Base-by-base conservation (phyloP, 495 filamentous ascomycete species). In the Lasiosphaeris hirsuta region DNA sequence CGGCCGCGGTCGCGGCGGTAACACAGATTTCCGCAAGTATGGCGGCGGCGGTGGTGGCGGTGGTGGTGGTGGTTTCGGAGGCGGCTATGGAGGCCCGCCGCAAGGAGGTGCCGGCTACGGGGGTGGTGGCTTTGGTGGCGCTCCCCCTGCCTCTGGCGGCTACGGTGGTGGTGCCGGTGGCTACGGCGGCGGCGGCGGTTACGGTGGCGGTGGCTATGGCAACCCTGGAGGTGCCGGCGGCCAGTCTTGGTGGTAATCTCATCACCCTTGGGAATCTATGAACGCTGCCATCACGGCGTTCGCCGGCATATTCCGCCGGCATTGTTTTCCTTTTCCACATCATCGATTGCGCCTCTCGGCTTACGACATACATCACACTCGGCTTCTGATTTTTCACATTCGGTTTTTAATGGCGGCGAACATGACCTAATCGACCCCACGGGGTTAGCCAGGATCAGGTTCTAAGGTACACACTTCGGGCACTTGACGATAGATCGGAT, bases 201-300 rank as follows among this genome's bases (percentile, higher is more conserved):
- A 36, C 51, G 77, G 82, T 50, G 76, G 76, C 19, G 77, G 69
- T 43, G 65, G 69, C 56, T 73, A 72, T 54, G 92, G 92, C 69
- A 95, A 95, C 77, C 90, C 90, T 56, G 86, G 87, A 53, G 90
- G 90, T 64, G 78, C 86, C 63, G 88, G 86, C 57, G 88, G 88
- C 63, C 88, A 89, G 72, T 90, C 85, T 62, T 98, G 94, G 94
- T 98, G 93, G 94, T 97, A 96, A 69, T 47, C 23, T 30, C 63
- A 59, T 51, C 51, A 57, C 46, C 45, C 61, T 63, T 13, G 34
- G 19, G 10, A 18, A n/a, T 35, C 23, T n/a, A 4, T 5, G 4
- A 17, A 13, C 13, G 19, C 4, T 30, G 51, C 17, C 43, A 23
- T 23, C 42, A 44, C 35, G 35, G 39, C 42, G 37, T 60, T 36